Evolutionary conservation across 2,329 filamentous ascomycete species (phyloP).

Genomic region (Ceratocystis diversiconidia): DNA sequence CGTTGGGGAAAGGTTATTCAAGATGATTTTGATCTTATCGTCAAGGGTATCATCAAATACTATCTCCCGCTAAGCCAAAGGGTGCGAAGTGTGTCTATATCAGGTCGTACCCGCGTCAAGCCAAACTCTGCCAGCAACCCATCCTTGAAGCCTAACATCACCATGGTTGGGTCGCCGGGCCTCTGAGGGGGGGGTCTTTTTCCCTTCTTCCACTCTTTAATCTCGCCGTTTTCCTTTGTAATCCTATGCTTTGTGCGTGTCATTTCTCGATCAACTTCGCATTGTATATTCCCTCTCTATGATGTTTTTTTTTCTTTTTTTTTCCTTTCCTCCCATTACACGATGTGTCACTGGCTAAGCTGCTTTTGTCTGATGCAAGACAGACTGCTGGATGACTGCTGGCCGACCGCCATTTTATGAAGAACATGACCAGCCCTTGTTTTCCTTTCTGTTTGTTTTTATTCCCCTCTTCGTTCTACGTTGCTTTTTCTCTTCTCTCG

Average conservation of each 20-base stretch:
- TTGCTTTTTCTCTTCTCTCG: neutral
- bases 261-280: neutral
- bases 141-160: conserved; percentile 25
- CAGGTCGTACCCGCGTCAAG: conserved; percentile 45
- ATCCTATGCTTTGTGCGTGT: neutral
- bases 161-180: neutral
- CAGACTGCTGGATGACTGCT: neutral
- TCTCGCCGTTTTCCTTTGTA: neutral
- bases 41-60: conserved; percentile 84
- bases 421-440: conserved; percentile 14
- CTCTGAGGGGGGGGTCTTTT: neutral
- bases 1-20: conserved; percentile 85
- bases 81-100: conserved; percentile 44
- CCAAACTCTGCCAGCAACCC: conserved; percentile 48
- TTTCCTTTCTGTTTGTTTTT: conserved; percentile 15
- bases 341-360: neutral
- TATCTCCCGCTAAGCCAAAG: conserved; percentile 47
- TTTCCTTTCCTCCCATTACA: neutral
- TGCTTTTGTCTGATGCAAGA: neutral
- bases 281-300: neutral
- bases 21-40: conserved; percentile 84
- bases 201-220: neutral
- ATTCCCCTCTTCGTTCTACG: neutral
- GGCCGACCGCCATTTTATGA: neutral
- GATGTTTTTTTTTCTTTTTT: neutral